A percentile compares a stretch with the other conserved stretches of the same genome.
Evolutionary conservation across 495 filamentous ascomycete genomes (phyloP).

Genomic region (Penicillium turbatum): DNA sequence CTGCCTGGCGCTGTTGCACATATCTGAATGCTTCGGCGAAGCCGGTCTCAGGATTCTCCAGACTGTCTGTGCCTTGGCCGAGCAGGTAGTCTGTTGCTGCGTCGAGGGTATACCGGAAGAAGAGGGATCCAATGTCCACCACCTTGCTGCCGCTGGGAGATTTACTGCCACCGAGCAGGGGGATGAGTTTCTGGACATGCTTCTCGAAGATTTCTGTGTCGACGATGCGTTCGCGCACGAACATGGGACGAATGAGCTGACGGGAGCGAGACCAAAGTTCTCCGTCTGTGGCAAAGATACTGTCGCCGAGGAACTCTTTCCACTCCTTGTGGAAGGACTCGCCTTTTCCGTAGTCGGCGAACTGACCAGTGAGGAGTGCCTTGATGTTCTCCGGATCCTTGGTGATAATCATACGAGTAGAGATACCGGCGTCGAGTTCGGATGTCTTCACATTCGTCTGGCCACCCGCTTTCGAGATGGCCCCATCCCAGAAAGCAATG

Average conservation of each 20-base stretch:
- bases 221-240: conserved; percentile 72
- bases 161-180: conserved; percentile 48
- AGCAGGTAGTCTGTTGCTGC: conserved; percentile 80
- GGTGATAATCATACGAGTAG: conserved; percentile 57
- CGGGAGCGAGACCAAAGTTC: conserved; percentile 69
- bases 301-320: conserved; percentile 70
- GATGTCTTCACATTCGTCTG: conserved; percentile 47
- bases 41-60: conserved; percentile 48
- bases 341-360: conserved; percentile 68
- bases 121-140: conserved; percentile 65
- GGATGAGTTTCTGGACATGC: conserved; percentile 66
- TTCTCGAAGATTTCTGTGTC: conserved; percentile 77
- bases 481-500: conserved; percentile 54
- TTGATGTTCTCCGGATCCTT: conserved; percentile 65
- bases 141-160: conserved; percentile 43
- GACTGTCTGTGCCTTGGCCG: conserved; percentile 67
- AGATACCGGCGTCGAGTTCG: conserved; percentile 53
- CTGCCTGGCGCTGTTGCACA: conserved; percentile 63
- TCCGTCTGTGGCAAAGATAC: conserved; percentile 77
- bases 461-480: conserved; percentile 41
- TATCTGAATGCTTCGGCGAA: conserved; percentile 76
- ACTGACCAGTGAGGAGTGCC: conserved; percentile 72
- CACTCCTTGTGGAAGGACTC: conserved; percentile 64
- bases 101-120: conserved; percentile 81
- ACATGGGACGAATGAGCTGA: conserved; percentile 78